phyloP scores from a whole-genome alignment of 1,284 basidiomycete genomes.

The Golubevia pallescens region DNA sequence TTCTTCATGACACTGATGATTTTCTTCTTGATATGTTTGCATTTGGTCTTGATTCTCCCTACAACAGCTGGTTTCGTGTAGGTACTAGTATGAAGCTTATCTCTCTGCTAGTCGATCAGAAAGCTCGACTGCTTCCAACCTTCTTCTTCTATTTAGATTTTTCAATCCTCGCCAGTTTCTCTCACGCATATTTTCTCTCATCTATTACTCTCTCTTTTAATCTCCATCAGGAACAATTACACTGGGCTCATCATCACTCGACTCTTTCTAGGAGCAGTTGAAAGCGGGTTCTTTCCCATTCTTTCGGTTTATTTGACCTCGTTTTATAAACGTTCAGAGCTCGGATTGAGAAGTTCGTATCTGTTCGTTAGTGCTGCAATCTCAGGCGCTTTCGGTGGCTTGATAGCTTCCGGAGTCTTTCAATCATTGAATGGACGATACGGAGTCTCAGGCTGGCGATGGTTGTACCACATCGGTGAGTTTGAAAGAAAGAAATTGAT shows the following conservation, averaged over 20 bases:
- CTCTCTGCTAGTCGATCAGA: too few species aligned
- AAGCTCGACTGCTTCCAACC: too few species aligned
- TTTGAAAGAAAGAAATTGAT: too few species aligned
- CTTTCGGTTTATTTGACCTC: constrained; percentile 25
- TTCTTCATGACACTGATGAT: too few species aligned
- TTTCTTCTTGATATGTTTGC: background rate
- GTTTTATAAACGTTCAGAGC: constrained; percentile 43
- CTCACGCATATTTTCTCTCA: too few species aligned
- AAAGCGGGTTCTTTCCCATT: constrained; percentile 42
- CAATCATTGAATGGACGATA: too few species aligned
- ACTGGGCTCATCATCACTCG: constrained; percentile 3
- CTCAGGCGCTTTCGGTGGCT: constrained; percentile 49
- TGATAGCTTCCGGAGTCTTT: constrained; percentile 47
- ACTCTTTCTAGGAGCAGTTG: constrained; percentile 8
- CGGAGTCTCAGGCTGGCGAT: background rate
- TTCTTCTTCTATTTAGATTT: too few species aligned
- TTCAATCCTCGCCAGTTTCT: too few species aligned
- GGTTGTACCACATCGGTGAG: background rate
- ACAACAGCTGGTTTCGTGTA: background rate
- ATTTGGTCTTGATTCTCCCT: too few species aligned
- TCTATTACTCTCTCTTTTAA: background rate
- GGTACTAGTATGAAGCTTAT: background rate
- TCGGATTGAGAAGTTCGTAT: constrained; percentile 41
- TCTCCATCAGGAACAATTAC: constrained; percentile 8
- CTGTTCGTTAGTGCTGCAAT: constrained; percentile 48